Conservation (phyloP, 2,329 filamentous ascomycete genomes). For the Ophiostoma tasmaniense region DNA sequence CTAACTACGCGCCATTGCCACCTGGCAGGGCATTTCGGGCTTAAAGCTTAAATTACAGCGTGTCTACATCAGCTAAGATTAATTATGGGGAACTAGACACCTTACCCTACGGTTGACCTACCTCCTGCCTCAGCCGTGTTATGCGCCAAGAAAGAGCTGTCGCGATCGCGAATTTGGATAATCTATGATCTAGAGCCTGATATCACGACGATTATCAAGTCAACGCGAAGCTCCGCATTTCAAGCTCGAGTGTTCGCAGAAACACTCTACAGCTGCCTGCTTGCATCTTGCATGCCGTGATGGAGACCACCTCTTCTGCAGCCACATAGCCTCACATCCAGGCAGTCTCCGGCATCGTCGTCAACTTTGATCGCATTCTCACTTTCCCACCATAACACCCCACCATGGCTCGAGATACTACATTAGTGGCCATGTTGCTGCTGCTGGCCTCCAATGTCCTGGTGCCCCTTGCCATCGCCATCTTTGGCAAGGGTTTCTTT, state of each 20-base stretch:
- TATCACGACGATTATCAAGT: neutral
- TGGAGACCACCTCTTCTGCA: neutral
- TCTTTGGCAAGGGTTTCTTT: conserved; percentile 90
- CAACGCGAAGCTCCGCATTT: neutral
- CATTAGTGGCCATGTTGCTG: conserved; percentile 29
- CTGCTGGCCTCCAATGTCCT: conserved; percentile 66
- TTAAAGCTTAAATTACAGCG: neutral
- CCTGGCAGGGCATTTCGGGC: neutral
- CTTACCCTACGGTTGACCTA: neutral
- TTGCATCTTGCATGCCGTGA: neutral
- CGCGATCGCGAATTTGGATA: neutral
- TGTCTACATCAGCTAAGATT: neutral
- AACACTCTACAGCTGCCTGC: neutral
- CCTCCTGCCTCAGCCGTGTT: neutral
- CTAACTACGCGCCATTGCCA: neutral
- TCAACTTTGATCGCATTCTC: neutral
- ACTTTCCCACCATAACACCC: neutral
- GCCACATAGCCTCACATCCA: neutral
- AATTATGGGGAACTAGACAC: neutral
- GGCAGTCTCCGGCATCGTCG: neutral
- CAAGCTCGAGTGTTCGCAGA: neutral
- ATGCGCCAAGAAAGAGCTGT: neutral
- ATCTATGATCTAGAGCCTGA: neutral
- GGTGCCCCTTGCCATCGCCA: conserved; percentile 62
- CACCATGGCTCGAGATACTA: neutral